phyloP scores from a whole-genome alignment of 345 rosid genomes.

The Syzygium aqueum region DNA sequence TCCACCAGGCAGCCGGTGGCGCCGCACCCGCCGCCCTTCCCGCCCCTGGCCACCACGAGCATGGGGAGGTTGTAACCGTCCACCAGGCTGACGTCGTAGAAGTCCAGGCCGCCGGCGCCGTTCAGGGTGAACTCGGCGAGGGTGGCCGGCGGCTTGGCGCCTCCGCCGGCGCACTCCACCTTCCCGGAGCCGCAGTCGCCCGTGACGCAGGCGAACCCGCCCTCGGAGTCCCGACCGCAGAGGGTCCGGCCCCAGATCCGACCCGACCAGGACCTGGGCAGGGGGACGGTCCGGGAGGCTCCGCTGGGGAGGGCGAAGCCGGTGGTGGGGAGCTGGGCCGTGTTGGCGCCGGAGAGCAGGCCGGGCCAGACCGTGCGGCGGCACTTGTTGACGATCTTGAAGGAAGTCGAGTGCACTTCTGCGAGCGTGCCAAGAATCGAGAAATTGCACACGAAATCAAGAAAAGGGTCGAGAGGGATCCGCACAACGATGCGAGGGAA shows the following conservation, averaged over 20 bases:
- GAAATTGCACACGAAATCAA: not conserved
- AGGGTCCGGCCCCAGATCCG: slow-evolving; percentile 77
- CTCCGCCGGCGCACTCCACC: slow-evolving; percentile 56
- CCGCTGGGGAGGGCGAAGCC: slow-evolving; percentile 61
- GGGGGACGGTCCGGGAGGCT: slow-evolving; percentile 38
- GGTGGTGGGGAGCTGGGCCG: slow-evolving; percentile 62
- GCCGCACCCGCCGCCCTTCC: slow-evolving; percentile 47
- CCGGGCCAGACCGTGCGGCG: slow-evolving; percentile 81
- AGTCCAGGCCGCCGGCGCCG: slow-evolving; percentile 66
- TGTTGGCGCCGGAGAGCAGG: slow-evolving; percentile 66
- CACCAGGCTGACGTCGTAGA: slow-evolving; percentile 47
- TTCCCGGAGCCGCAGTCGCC: slow-evolving; percentile 80
- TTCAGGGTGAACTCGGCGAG: slow-evolving; percentile 87
- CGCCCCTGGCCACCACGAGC: slow-evolving; percentile 49
- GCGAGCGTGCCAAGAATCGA: not conserved
- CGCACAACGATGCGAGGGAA: not conserved
- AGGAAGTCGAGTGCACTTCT: slow-evolving; percentile 26
- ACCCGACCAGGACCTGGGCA: slow-evolving; percentile 77
- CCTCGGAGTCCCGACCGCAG: slow-evolving; percentile 29
- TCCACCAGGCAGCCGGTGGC: slow-evolving; percentile 85
- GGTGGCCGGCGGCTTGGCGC: slow-evolving; percentile 79
- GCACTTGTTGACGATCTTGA: slow-evolving; percentile 70
- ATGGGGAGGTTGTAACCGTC: slow-evolving; percentile 16
- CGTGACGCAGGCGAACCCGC: slow-evolving; percentile 53
- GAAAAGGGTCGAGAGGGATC: not conserved